Conservation (phyloP, 1,284 basidiomycete species). For the Wallemia ichthyophaga region DNA sequence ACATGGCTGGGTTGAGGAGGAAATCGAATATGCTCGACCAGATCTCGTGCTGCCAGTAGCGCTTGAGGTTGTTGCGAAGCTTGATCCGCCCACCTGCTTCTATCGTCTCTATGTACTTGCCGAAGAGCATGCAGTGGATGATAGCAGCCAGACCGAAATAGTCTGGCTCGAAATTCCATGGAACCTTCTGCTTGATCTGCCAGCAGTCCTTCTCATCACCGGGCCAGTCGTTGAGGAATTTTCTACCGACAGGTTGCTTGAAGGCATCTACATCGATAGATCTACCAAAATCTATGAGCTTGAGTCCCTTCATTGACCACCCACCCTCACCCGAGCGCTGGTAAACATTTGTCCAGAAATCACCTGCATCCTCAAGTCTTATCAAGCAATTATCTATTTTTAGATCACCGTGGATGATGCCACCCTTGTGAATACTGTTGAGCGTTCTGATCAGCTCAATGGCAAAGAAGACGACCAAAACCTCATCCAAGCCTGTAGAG, state of each 20-base stretch:
- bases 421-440: constrained; percentile 45
- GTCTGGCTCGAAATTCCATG: constrained; percentile 85
- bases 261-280: constrained; percentile 61
- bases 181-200: constrained; percentile 48
- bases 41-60: constrained; percentile 79
- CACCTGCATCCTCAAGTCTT: constrained; percentile 50
- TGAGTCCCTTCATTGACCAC: constrained; percentile 65
- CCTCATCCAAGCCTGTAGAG: constrained; percentile 40
- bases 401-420: constrained; percentile 87
- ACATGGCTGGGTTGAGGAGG: constrained; percentile 44
- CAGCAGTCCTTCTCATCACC: constrained; percentile 62
- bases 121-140: constrained; percentile 81
- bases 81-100: constrained; percentile 21
- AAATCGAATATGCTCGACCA: constrained; percentile 63
- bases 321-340: constrained; percentile 41
- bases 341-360: constrained; percentile 45
- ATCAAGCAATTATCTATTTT: constrained; percentile 98
- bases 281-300: constrained; percentile 85
- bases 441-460: constrained; percentile 61
- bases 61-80: constrained; percentile 47
- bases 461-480: constrained; percentile 80
- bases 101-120: constrained; percentile 58
- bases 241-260: constrained; percentile 29
- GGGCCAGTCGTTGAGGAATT: constrained; percentile 63
- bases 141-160: constrained; percentile 83